These are phyloP conservation scores for Durotheca rogersii DNA, from an alignment of 495 filamentous ascomycete species.

Conservation along the genomic window DNA sequence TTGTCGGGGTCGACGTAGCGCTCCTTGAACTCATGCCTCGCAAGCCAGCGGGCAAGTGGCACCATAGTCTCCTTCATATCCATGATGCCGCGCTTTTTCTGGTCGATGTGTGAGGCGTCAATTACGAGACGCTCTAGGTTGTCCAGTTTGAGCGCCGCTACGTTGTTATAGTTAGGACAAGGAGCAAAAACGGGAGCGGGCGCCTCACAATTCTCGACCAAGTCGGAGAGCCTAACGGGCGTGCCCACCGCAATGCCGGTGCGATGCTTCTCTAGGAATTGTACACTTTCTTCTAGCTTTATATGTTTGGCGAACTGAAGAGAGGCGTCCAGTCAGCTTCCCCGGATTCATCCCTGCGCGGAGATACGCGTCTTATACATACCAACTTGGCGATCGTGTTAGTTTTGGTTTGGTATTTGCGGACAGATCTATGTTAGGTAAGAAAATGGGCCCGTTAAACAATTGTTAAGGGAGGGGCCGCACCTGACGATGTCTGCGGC, in stretches of 20 bases:
- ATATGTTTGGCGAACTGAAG: conserved; percentile 89
- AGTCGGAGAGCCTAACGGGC: conserved; percentile 73
- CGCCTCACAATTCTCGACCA: conserved; percentile 72
- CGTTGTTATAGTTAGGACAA: conserved; percentile 7
- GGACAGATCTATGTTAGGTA: conserved; percentile 66
- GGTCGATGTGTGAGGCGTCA: conserved; percentile 86
- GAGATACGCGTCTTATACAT: conserved; percentile 11
- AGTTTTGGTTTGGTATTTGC: conserved; percentile 75
- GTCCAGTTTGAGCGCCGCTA: conserved; percentile 67
- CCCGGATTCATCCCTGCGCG: neutral
- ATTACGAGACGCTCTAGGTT: conserved; percentile 77
- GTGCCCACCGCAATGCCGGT: conserved; percentile 89
- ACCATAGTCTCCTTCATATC: conserved; percentile 89
- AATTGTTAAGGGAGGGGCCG: neutral
- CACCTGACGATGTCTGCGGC: conserved; percentile 78
- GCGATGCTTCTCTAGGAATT: conserved; percentile 67
- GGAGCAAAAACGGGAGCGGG: neutral
- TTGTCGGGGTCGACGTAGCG: conserved; percentile 58
- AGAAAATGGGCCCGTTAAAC: too few species aligned
- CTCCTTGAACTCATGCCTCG: conserved; percentile 64
- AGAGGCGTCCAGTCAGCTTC: conserved; percentile 2
- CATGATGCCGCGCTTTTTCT: conserved; percentile 86
- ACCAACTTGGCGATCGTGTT: conserved; percentile 77
- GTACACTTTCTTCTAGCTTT: conserved; percentile 83
- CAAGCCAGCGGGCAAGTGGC: conserved; percentile 69